Base-by-base conservation (phyloP, 129 eudicot species). In the Chrysanthemum makinoi region DNA sequence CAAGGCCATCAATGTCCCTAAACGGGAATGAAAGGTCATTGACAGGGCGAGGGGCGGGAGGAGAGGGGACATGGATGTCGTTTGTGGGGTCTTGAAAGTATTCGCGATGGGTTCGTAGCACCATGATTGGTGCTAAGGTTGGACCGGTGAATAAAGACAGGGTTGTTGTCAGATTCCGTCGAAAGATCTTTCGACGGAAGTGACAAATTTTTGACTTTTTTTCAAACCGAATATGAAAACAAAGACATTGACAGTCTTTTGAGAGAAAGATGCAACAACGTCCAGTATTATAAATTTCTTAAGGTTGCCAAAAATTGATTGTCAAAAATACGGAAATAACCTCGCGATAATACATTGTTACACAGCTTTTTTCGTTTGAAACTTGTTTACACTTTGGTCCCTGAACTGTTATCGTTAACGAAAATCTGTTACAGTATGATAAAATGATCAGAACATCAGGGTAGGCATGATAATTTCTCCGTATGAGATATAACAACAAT, bases 1-100 rank as follows among this genome's bases (percentile, higher is more conserved):
- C 95, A 51, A 93, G 79, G 68, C 84, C 95, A 0, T 82, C 81
- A 18, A 92, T 67, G 63, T 49, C 73, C 18, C 87, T 89, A 58
- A 92, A 92, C 3, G 96, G 96, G 68, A 16, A 63, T 2, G 51
- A 39, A 28, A 63, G 68, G 15, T 35, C 46, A 2, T 14, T 39
- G 55, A 54, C 15, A 20, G 46, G 46, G 22, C 6, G 9, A 44
- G 56, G 30, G 26, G 47, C 17, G 2, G 47, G 78, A 15, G 57
- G 56, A 2, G 72, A 74, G 3, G 65, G 72, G 57, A 39, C 57
- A 3, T 19, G 10, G 2, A 74, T 65, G 65, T 53, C 48, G 54
- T 53, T 74, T 47, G 30, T 35, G 30, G 78, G 78, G 62, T 74
- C 78, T 65, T 74, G 72, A 53, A 74, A 74, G 57, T 74, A 65